Evolutionary conservation across 2,329 filamentous ascomycete genomes (phyloP), one percentile per base, ranked within the genome.

Genomic region (Xenoacremonium recifei): DNA sequence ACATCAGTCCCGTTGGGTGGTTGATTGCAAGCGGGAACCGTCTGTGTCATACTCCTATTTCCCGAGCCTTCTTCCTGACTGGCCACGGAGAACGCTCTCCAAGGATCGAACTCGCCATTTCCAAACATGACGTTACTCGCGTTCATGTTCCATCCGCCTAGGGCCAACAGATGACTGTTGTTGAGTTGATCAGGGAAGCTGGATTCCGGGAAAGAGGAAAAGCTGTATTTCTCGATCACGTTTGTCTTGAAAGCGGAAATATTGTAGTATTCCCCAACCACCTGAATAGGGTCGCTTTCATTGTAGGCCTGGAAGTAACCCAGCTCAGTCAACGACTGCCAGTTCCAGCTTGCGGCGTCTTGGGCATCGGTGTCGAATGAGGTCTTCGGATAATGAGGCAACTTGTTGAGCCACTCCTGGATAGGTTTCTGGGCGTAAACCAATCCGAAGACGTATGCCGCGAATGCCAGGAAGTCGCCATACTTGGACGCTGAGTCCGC

Each of bases 101-200:
- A 63, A 5, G 60, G 59, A 27, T 63, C 59, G 36, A 56, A 55
- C 42, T 62, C 50, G 40, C 60, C 60, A 23, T 58, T 49, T 39
- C 56, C 55, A 46, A 59, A 62, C 43, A 61, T 51, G 43, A 58
- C 50, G 36, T 51, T 51, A 47, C 41, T 47, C 16, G 44, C 50
- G 35, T 36, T 48, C 47, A 54, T 52, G 39, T 57, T 39, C 61
- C 61, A 63, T 3, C 59, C 60, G n/a, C 51, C 48, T 21, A 51
- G 44, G 33, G 42, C 54, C 35, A 61, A 50, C 18, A 72, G 67
- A 51, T 75, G 68, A 49, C 73, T 74, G 33, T 44, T 42, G 30
- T 35, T 40, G 16, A 21, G 34, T 18, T 21, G 13, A 2, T 25
- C 16, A 1, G 47, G 47, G 25, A 48, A 39, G 19, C 33, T 33